phyloP scores from a whole-genome alignment of 768 basidiomycete genomes.

The Phaffia australis region DNA sequence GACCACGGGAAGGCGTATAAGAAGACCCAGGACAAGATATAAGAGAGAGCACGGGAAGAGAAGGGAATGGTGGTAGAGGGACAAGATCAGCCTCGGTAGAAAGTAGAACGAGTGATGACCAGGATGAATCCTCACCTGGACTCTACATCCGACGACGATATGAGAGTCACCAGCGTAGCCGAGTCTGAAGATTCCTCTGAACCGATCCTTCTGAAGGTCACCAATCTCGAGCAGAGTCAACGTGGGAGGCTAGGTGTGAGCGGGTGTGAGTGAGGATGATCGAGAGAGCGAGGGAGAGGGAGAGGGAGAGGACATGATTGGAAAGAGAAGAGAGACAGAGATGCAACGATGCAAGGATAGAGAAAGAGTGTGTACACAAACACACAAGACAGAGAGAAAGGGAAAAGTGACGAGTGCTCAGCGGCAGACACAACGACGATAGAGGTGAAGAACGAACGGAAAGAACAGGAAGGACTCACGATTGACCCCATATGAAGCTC shows the following conservation, averaged over 20 bases:
- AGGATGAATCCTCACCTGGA: constrained; percentile 53
- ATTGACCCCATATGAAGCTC: constrained; percentile 99
- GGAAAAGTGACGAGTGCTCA: constrained; percentile 7
- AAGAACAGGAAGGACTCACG: constrained; percentile 41
- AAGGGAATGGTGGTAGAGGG: too few relatives aligned
- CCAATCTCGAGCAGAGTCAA: constrained; percentile 96
- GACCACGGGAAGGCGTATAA: not conserved
- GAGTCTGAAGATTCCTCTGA: constrained; percentile 89
- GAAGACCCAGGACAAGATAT: not conserved
- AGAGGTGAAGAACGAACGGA: too few relatives aligned
- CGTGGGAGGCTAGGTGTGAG: constrained; percentile 66
- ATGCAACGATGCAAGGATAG: not conserved
- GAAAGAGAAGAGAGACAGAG: too few relatives aligned
- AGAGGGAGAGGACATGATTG: too few relatives aligned
- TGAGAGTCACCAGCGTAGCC: constrained; percentile 92
- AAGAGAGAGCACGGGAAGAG: not conserved
- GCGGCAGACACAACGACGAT: not conserved
- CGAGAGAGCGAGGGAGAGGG: not conserved
- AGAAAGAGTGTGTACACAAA: not conserved
- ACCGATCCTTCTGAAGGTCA: constrained; percentile 87
- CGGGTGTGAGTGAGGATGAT: not conserved
- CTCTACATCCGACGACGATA: constrained; percentile 74
- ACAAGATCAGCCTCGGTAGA: not conserved
- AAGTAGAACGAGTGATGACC: constrained; percentile 13
- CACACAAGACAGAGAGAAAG: not conserved